Conservation (phyloP, 2,329 filamentous ascomycete genomes). For the Cladorrhinum sp. region DNA sequence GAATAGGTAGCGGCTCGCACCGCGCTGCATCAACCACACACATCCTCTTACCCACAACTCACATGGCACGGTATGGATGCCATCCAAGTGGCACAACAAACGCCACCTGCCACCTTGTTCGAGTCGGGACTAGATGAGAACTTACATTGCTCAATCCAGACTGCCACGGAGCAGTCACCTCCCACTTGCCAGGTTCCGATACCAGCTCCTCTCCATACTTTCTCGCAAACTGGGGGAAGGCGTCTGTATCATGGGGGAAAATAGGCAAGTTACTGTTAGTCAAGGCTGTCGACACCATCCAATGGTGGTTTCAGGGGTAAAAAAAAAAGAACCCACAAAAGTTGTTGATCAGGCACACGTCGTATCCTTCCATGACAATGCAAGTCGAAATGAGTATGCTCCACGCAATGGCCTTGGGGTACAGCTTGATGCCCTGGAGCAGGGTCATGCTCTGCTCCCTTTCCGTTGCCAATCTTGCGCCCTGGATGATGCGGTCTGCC, state of each 20-base stretch:
- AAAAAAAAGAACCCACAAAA: slow-evolving; percentile 52
- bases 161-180: slow-evolving; percentile 62
- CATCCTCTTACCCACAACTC: not conserved
- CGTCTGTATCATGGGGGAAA: slow-evolving; percentile 37
- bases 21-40: not conserved
- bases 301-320: not conserved
- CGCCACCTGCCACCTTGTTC: not conserved
- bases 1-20: slow-evolving; percentile 1
- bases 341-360: slow-evolving; percentile 77
- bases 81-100: not conserved
- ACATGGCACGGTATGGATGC: not conserved
- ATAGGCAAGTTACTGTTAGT: not conserved
- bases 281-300: slow-evolving; percentile 18
- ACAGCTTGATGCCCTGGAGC: slow-evolving; percentile 72
- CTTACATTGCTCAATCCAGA: slow-evolving; percentile 55
- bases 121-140: not conserved
- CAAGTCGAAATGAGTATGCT: slow-evolving; percentile 84
- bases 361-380: slow-evolving; percentile 90
- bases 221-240: slow-evolving; percentile 55
- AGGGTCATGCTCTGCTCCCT: slow-evolving; percentile 70
- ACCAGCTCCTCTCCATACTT: slow-evolving; percentile 52
- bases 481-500: slow-evolving; percentile 40
- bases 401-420: slow-evolving; percentile 84
- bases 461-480: slow-evolving; percentile 50
- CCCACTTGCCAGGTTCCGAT: slow-evolving; percentile 42